These are phyloP conservation scores for Aspergillus awamori DNA, from an alignment of 2,329 filamentous ascomycete genomes.

Conservation along the genomic window DNA sequence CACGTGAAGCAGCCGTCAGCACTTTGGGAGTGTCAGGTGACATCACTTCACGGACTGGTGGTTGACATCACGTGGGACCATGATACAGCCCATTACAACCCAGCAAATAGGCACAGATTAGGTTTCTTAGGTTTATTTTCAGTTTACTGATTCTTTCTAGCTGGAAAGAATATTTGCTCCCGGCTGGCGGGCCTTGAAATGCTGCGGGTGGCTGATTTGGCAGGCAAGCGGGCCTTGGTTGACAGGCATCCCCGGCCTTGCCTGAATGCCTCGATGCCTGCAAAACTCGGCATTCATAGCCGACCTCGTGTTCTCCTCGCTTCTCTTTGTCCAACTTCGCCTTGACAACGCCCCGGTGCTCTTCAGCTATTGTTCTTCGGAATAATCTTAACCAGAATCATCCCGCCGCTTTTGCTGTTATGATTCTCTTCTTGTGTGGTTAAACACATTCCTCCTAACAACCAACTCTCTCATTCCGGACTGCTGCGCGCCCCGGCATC, in stretches of 20 bases:
- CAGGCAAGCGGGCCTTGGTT: neutral
- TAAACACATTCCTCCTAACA: neutral
- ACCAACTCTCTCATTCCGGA: conserved; percentile 2
- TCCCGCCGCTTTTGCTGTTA: neutral
- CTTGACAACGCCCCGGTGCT: neutral
- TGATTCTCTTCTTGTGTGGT: neutral
- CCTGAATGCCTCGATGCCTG: conserved; percentile 11
- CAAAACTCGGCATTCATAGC: conserved; percentile 12
- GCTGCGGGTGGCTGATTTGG: neutral
- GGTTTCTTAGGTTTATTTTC: neutral
- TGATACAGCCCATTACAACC: neutral
- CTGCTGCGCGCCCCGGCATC: neutral
- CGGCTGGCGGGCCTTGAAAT: neutral
- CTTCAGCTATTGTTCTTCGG: neutral
- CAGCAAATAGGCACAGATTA: neutral
- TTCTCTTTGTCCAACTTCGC: conserved; percentile 8
- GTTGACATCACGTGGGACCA: neutral
- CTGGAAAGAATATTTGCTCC: neutral
- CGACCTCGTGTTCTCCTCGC: conserved; percentile 10
- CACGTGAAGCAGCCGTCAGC: conserved; percentile 15
- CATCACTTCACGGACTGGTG: neutral
- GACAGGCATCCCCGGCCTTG: neutral
- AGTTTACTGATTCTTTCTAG: too few relatives aligned
- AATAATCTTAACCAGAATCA: neutral
- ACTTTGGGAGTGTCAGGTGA: neutral